Percentiles rank a stretch among this genome's conserved stretches.
Evolutionary conservation across 371 early-diverging fungal genomes (phyloP).

Genomic region (Nematocida ausubeli): DNA sequence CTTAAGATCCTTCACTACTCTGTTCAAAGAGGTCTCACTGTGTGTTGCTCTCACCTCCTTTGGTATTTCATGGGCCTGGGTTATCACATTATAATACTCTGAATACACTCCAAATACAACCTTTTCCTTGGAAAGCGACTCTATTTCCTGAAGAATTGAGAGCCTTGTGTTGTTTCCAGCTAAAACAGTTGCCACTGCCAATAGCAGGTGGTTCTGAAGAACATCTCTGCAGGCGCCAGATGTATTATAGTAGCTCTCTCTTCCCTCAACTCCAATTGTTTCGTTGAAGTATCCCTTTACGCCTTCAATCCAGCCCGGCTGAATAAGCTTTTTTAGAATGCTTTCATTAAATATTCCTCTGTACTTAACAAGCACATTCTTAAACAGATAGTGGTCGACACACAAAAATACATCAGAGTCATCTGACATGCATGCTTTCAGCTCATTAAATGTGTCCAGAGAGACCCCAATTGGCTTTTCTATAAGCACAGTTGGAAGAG

Average conservation of each 20-base stretch:
- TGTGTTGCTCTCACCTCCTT: background rate
- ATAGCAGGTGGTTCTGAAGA: conserved; percentile 91
- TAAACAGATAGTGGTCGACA: conserved; percentile 68
- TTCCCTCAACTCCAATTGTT: conserved; percentile 88
- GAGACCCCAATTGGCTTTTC: conserved; percentile 98
- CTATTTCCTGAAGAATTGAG: conserved; percentile 9
- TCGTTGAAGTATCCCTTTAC: conserved; percentile 97
- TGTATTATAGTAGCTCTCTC: conserved; percentile 90
- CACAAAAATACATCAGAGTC: conserved; percentile 44
- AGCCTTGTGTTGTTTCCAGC: background rate
- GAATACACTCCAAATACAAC: conserved; percentile 21
- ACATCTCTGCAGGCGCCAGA: conserved; percentile 97
- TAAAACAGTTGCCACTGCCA: conserved; percentile 76
- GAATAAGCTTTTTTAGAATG: background rate
- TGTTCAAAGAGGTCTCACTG: background rate
- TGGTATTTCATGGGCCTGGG: background rate
- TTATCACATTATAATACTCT: background rate
- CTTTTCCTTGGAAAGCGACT: background rate
- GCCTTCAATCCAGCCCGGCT: conserved; percentile 82
- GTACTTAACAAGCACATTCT: conserved; percentile 59
- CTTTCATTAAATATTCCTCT: conserved; percentile 46
- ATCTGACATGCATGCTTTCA: conserved; percentile 24
- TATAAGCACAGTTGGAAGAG: conserved; percentile 72
- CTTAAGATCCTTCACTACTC: background rate
- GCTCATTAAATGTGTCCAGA: conserved; percentile 72